phyloP scores from a whole-genome alignment of 2,329 filamentous ascomycete genomes.

The Colletotrichum horii region DNA sequence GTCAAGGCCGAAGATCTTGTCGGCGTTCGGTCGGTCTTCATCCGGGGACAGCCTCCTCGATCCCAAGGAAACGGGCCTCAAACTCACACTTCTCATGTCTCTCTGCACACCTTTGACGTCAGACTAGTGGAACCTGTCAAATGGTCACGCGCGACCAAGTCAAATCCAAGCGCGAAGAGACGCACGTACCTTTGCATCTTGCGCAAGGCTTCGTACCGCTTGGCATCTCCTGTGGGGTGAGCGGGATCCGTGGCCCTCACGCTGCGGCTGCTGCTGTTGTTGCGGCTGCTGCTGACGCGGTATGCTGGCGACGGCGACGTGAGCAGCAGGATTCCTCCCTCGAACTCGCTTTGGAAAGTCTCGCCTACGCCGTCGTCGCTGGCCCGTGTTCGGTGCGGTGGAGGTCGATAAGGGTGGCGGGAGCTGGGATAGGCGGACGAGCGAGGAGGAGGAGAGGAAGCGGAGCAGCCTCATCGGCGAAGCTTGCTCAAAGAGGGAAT shows the following conservation, averaged over 20 bases:
- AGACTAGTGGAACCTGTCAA: not conserved
- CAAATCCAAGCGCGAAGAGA: not conserved
- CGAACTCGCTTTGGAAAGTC: not conserved
- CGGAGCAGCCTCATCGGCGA: slow-evolving; percentile 6
- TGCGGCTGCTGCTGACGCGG: not conserved
- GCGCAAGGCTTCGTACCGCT: slow-evolving; percentile 26
- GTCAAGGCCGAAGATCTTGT: not conserved
- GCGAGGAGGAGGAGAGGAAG: not conserved
- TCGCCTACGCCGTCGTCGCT: not conserved
- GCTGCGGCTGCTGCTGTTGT: not conserved
- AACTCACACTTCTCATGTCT: slow-evolving; percentile 30
- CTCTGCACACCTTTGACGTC: slow-evolving; percentile 20
- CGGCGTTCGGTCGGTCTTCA: not conserved
- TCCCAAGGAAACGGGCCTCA: not conserved
- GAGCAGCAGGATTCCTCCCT: not conserved
- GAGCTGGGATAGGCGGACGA: not conserved
- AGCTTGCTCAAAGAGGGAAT: not conserved
- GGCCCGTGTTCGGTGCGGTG: not conserved
- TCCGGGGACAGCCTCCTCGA: not conserved
- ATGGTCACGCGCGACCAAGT: not conserved
- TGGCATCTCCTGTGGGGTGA: slow-evolving; percentile 22
- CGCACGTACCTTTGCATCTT: slow-evolving; percentile 28
- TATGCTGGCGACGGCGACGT: not conserved
- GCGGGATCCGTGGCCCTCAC: not conserved
- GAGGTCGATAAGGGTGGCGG: not conserved